A percentile compares a stretch with the other conserved stretches of the same genome.
Conservation (phyloP, 805 yeast genomes). For the Cyberlindnera petersonii region DNA sequence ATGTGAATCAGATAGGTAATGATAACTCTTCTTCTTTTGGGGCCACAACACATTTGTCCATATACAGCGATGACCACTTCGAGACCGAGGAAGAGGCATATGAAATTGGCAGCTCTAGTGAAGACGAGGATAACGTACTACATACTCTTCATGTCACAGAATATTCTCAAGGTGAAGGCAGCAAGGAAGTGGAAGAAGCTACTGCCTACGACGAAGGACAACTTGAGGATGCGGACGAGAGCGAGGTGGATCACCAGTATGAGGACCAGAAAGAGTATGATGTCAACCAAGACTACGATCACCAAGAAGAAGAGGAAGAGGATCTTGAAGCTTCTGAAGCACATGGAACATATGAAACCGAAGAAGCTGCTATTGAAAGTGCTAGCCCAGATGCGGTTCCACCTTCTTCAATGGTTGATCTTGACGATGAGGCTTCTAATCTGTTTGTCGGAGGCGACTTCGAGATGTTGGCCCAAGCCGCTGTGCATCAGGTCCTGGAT, state of each 20-base stretch:
- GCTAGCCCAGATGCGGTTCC: no score
- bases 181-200: neutral
- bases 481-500: neutral
- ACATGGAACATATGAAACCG: neutral
- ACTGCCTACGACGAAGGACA: neutral
- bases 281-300: neutral
- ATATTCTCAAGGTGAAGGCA: no score
- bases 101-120: no score
- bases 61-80: no score
- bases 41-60: no score
- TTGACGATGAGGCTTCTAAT: neutral
- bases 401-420: no score
- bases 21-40: no score
- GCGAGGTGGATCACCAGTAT: neutral
- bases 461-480: neutral
- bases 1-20: no score
- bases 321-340: neutral
- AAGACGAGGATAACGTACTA: conserved; percentile 1
- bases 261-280: neutral
- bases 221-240: neutral
- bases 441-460: neutral
- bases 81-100: no score
- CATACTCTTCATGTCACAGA: no score
- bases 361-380: neutral
- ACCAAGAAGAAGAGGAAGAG: neutral